Percentiles rank a stretch among this genome's conserved stretches.
These are phyloP conservation scores for Closterium sp. DNA, from an alignment of 139 green algal genomes.

Conservation along the genomic window DNA sequence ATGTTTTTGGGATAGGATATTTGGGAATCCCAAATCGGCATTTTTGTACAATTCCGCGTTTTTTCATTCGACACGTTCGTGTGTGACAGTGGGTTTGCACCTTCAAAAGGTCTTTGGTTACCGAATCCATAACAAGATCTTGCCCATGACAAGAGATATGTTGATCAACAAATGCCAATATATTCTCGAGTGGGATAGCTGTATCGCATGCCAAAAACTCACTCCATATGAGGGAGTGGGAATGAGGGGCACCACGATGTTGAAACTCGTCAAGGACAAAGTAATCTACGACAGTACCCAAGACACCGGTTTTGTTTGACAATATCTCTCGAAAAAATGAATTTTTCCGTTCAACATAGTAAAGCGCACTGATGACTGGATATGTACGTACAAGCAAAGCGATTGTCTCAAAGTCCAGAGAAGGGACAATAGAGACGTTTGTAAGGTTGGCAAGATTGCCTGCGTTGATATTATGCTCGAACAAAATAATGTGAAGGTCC, in stretches of 20 bases:
- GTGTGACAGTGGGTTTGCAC: neutral
- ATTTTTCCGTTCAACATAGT: neutral
- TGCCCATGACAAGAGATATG: neutral
- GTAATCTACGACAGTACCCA: neutral
- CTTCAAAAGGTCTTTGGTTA: neutral
- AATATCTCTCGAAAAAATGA: neutral
- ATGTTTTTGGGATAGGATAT: neutral
- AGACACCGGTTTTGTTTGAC: neutral
- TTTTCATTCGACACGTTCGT: neutral
- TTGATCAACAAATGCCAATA: neutral
- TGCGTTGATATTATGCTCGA: too few relatives aligned
- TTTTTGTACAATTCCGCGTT: neutral
- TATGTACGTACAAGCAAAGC: neutral
- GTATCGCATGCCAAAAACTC: neutral
- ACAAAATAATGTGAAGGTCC: too few relatives aligned
- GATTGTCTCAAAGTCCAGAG: too few relatives aligned
- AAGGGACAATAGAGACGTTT: too few relatives aligned
- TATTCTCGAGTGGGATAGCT: neutral
- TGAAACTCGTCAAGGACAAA: conserved; percentile 24
- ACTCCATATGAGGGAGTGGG: neutral
- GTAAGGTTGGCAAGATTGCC: too few relatives aligned
- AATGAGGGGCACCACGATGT: conserved; percentile 14
- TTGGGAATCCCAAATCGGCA: neutral
- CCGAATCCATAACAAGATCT: neutral
- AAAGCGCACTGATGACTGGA: neutral